phyloP scores from a whole-genome alignment of 2,329 filamentous ascomycete genomes.

The Fusarium oxysporum region DNA sequence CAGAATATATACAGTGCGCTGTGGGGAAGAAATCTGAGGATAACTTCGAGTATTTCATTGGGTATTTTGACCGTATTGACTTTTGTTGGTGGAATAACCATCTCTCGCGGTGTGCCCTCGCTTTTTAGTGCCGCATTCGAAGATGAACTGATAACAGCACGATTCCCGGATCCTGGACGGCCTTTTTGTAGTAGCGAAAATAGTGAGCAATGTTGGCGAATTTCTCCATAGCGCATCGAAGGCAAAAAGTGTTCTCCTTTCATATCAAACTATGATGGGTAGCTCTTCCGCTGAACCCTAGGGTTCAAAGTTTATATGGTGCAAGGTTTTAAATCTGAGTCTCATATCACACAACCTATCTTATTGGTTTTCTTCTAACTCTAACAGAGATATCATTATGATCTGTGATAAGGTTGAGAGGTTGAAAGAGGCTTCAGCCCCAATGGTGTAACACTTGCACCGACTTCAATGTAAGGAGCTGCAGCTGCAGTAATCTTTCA shows the following conservation, averaged over 20 bases:
- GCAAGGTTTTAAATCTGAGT: accelerated
- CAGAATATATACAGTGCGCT: background rate
- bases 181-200: background rate
- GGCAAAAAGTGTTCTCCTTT: background rate
- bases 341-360: accelerated
- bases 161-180: background rate
- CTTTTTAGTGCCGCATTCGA: accelerated
- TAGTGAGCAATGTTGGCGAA: too few species aligned
- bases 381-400: accelerated
- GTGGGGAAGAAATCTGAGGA: background rate
- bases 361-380: too few species aligned
- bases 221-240: background rate
- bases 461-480: too few species aligned
- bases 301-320: too few species aligned
- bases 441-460: background rate
- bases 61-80: background rate
- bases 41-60: background rate
- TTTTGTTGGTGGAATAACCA: background rate
- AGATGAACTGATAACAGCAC: too few species aligned
- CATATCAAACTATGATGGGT: too few species aligned
- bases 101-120: background rate
- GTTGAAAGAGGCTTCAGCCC: background rate
- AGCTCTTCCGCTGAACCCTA: accelerated
- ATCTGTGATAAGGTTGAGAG: accelerated
- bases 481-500: accelerated